Percentiles rank a stretch among this genome's conserved stretches.
phyloP scores from a whole-genome alignment of 257 asterid genomes.

The Galeopsis tetrahit region DNA sequence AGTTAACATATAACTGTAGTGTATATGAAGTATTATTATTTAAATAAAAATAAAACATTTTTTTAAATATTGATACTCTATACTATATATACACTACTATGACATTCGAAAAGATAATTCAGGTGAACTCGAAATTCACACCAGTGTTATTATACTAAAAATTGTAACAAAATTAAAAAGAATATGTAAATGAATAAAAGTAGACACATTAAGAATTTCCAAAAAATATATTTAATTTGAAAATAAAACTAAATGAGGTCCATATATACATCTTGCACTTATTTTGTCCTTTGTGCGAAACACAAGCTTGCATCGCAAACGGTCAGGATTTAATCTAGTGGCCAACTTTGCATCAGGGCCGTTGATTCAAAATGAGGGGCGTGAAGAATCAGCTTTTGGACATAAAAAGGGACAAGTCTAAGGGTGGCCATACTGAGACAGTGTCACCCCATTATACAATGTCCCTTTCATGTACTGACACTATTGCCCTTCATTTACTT shows the following conservation, averaged over 20 bases:
- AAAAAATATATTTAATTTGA: not conserved
- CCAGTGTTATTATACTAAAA: too few species aligned
- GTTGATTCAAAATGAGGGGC: not conserved
- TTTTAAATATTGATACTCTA: too few species aligned
- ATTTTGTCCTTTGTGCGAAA: conserved; percentile 11
- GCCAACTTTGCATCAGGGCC: not conserved
- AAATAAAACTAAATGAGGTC: not conserved
- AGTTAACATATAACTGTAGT: too few species aligned
- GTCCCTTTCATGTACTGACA: conserved; percentile 50
- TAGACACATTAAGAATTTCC: too few species aligned
- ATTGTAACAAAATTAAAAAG: too few species aligned
- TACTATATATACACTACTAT: too few species aligned
- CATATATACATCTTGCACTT: not conserved
- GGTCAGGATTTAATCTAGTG: not conserved
- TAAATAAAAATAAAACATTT: too few species aligned
- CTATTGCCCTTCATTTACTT: conserved; percentile 40
- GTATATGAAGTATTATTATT: too few species aligned
- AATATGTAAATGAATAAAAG: too few species aligned
- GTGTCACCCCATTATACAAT: conserved; percentile 62
- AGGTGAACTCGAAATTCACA: too few species aligned
- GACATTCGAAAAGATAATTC: too few species aligned
- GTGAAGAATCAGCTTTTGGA: conserved; percentile 59
- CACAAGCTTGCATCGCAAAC: conserved; percentile 7
- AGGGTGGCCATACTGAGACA: conserved; percentile 56
- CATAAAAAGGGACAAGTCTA: conserved; percentile 50